Base-by-base conservation (phyloP, 2,329 filamentous ascomycete genomes). In the Arthrobotrys pseudoclavata region DNA sequence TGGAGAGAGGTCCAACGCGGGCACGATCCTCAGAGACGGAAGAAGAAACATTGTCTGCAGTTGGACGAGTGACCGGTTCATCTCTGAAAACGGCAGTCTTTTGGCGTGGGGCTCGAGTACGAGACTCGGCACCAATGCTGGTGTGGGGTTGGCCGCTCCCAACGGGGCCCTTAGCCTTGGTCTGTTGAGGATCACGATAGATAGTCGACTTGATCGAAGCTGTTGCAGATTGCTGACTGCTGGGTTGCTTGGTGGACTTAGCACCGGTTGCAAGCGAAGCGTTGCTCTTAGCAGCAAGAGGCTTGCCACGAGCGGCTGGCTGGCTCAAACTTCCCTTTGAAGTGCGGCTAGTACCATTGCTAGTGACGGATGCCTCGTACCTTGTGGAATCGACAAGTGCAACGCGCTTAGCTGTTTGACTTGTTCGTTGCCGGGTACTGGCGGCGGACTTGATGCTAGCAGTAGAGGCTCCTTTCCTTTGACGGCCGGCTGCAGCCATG, bases 231-330 rank as follows among this genome's bases (percentile, higher is more conserved):
- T 55, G 29, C 15, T 62, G 48, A 7, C 57, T 13, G 42, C 18
- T 9, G 37, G 37, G 55, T 50, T 50, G 55, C 55, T 60, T 34
- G 20, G 52, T 55, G 57, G 63, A 9, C 57, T 69, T 76, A 50
- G 66, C 48, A 55, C 66, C 66, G 3, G 60, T 67, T 20, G 72
- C 66, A 47, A 76, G 24, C 20, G 72, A 60, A 6, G 52, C 64
- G n/a, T 57, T 31, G 64, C 71, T 76, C 67, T 76, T 69, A 70
- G 61, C 52, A 61, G 60, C 66, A n/a, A 76, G 66, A n/a, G 66
- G 66, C 42, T 55, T 76, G 24, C 66, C 60, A 45, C 72, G 72
- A 55, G 66, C 72, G 24, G 72, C 48, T 4, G 60, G 60, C 24
- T 76, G 69, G 45, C 45, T 45, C 64, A 62, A 66, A 52, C 72